Percentiles rank a stretch among this genome's conserved stretches.
Evolutionary conservation across 2,329 filamentous ascomycete genomes (phyloP).

Genomic region (Salinomyces thailandicus): DNA sequence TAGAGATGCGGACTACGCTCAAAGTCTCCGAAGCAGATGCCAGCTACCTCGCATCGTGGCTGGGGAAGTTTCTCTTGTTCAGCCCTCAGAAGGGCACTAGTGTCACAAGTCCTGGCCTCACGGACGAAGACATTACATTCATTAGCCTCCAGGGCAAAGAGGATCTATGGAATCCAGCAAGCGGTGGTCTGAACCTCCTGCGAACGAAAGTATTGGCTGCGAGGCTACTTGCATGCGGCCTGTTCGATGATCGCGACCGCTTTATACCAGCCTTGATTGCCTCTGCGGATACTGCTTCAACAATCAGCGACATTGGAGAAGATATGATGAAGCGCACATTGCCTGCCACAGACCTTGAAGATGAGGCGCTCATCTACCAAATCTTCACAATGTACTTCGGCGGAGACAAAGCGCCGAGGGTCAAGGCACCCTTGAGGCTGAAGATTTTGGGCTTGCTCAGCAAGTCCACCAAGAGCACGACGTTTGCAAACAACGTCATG

Average conservation of each 20-base stretch:
- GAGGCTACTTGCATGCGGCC: constrained; percentile 68
- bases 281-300: constrained; percentile 69
- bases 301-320: constrained; percentile 74
- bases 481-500: constrained; percentile 57
- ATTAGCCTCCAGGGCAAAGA: constrained; percentile 56
- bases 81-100: constrained; percentile 29
- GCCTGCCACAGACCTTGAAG: constrained; percentile 60
- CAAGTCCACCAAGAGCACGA: constrained; percentile 65
- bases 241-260: constrained; percentile 73
- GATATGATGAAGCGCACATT: constrained; percentile 74
- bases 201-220: constrained; percentile 61
- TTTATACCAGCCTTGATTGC: constrained; percentile 78
- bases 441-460: constrained; percentile 65
- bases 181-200: constrained; percentile 54
- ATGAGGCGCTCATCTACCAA: constrained; percentile 48
- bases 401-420: constrained; percentile 38
- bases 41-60: constrained; percentile 59
- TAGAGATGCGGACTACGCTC: constrained; percentile 53
- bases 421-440: constrained; percentile 61
- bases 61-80: constrained; percentile 67
- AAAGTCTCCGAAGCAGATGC: constrained; percentile 63
- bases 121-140: constrained; percentile 56
- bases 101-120: constrained; percentile 50
- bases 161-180: constrained; percentile 55
- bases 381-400: constrained; percentile 66